Evolutionary conservation across 176 grass and related monocot species (phyloP).

Genomic region (Typha latifolia): DNA sequence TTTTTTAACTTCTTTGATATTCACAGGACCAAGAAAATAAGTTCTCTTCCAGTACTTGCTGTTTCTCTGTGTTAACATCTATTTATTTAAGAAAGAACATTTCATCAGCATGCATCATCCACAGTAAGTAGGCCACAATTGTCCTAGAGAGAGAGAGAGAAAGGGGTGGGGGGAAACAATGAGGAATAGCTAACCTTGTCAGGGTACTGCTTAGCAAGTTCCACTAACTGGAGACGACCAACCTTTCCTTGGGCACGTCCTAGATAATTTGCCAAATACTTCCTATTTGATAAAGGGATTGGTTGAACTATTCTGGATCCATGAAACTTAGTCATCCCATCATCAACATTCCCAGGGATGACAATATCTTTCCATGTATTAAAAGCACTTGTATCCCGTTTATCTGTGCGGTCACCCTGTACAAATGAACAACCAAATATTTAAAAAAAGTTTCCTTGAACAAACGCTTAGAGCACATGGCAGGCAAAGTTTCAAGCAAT

Average conservation of each 20-base stretch:
- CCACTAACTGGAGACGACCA: constrained; percentile 67
- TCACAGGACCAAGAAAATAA: too few species aligned
- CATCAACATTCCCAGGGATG: constrained; percentile 91
- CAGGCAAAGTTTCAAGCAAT: constrained; percentile 19
- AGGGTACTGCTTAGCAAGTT: constrained; percentile 88
- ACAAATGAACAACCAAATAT: neutral
- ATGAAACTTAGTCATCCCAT: constrained; percentile 66
- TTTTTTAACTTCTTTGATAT: too few species aligned
- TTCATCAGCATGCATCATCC: too few species aligned
- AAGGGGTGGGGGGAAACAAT: too few species aligned
- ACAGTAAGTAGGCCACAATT: too few species aligned
- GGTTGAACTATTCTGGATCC: constrained; percentile 40
- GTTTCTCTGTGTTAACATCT: too few species aligned
- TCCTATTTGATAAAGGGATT: constrained; percentile 63
- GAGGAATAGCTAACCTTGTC: constrained; percentile 45
- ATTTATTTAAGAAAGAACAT: too few species aligned
- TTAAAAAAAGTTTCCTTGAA: neutral
- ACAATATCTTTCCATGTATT: constrained; percentile 97
- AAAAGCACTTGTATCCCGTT: constrained; percentile 79
- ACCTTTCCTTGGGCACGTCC: constrained; percentile 77
- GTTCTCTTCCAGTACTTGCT: too few species aligned
- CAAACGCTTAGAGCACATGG: constrained; percentile 3
- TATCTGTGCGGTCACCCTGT: constrained; percentile 90
- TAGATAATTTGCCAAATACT: constrained; percentile 85
- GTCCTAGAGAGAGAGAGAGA: too few species aligned